Percentiles rank a stretch among this genome's conserved stretches.
Evolutionary conservation across 1,139 yeast species (phyloP).

Genomic region (Eremothecium gossypii): DNA sequence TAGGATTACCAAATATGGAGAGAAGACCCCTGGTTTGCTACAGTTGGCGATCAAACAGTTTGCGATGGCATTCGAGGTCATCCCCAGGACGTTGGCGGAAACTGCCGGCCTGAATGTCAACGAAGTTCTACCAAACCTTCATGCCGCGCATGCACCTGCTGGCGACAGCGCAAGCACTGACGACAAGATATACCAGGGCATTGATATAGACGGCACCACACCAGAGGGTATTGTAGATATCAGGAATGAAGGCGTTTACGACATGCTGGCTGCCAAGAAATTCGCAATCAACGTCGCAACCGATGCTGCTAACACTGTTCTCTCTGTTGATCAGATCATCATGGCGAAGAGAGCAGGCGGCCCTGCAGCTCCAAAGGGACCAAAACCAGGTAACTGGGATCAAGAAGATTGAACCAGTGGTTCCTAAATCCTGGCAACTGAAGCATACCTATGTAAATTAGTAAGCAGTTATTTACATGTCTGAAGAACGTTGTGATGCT

Average conservation of each 20-base stretch:
- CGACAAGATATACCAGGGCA: conserved; percentile 45
- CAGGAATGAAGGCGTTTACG: conserved; percentile 60
- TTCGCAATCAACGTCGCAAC: conserved; percentile 91
- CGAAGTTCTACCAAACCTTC: conserved; percentile 76
- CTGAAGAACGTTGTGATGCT: too few species aligned
- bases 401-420: conserved; percentile 56
- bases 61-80: conserved; percentile 89
- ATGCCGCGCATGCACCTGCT: conserved; percentile 62
- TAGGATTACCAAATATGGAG: conserved; percentile 75
- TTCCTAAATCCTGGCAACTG: neutral
- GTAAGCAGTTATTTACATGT: too few species aligned
- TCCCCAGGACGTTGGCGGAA: conserved; percentile 89
- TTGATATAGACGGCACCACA: conserved; percentile 61
- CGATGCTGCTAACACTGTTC: conserved; percentile 86
- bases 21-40: conserved; percentile 82
- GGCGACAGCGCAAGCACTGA: conserved; percentile 25
- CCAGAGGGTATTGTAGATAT: conserved; percentile 68
- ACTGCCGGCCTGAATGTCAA: conserved; percentile 90
- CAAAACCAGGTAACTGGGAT: conserved; percentile 94
- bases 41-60: conserved; percentile 91
- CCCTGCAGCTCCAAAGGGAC: conserved; percentile 79
- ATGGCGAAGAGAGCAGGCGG: conserved; percentile 94
- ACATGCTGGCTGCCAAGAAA: conserved; percentile 68
- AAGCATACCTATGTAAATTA: too few species aligned
- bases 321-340: conserved; percentile 73